Evolutionary conservation across 2,329 filamentous ascomycete species (phyloP), one percentile per base, ranked within the genome.

Genomic region (Elsinoe fawcettii): DNA sequence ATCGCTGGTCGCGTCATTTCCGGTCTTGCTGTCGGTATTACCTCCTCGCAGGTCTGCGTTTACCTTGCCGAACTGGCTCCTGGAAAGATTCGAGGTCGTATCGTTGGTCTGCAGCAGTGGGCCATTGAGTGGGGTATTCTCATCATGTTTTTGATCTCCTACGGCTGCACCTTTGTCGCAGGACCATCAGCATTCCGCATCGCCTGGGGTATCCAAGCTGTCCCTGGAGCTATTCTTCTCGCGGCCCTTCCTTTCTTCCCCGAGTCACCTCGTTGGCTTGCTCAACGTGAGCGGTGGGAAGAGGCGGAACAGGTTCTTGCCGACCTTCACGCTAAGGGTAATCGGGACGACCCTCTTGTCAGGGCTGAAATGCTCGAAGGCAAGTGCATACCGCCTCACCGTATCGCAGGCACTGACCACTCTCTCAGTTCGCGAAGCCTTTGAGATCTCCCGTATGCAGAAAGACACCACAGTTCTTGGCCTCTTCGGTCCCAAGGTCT

Each of bases 21-120:
- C 58, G 90, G 91, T 74, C 74, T 95, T 7, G 88, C 90, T 41
- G 89, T 96, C 59, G 91, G 91, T 70, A 87, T 90, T 68, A 78
- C 95, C 47, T 95, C 90, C 0, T 92, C 90, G 49, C 95, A 96
- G 63, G 90, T 96, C 1, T 91, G 91, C 0, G 87, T 96, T 46
- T 96, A 95, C 69, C 90, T 96, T 69, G 92, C 90, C 44, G 91
- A 96, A 70, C 95, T 96, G 16, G 71, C 72, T 2, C 70, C 71
- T 12, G 72, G 72, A 58, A 66, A 71, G 14, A 74, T 73, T 30
- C 68, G 72, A 55, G 83, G 83, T 6, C 76, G 82, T 9, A 77
- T 86, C 2, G 80, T 87, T 14, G 80, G 79, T 1, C 71, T 86
- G 2, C 84, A 88, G 64, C 84, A 87, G 66, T 86, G 83, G 81